phyloP scores from a whole-genome alignment of 2,329 filamentous ascomycete genomes.

The Fusarium mundagurra region DNA sequence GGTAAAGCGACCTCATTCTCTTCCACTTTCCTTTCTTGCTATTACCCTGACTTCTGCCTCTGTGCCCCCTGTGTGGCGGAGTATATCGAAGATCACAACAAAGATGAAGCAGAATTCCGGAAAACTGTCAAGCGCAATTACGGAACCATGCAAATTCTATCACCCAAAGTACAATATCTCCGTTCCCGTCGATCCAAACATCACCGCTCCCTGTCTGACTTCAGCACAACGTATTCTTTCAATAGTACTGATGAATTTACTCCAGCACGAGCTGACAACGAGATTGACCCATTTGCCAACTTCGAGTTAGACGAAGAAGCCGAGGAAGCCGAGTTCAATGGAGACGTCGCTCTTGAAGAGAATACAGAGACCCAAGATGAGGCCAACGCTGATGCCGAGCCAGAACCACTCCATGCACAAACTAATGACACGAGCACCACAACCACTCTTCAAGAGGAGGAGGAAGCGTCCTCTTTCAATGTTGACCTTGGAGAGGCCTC shows the following conservation, averaged over 20 bases:
- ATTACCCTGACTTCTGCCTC: constrained; percentile 33
- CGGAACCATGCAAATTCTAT: not conserved
- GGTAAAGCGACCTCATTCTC: constrained; percentile 36
- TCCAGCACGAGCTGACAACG: constrained; percentile 39
- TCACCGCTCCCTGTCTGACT: constrained; percentile 16
- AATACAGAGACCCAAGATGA: constrained; percentile 28
- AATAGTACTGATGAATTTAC: constrained; percentile 40
- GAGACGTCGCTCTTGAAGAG: constrained; percentile 28
- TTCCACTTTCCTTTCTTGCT: constrained; percentile 21
- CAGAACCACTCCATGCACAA: constrained; percentile 15
- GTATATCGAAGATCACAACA: constrained; percentile 28
- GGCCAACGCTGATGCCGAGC: constrained; percentile 16
- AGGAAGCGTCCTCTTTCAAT: constrained; percentile 40
- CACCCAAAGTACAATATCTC: not conserved
- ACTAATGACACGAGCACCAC: constrained; percentile 45
- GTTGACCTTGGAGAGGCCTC: constrained; percentile 38
- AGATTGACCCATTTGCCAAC: constrained; percentile 40
- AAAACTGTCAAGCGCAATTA: constrained; percentile 4
- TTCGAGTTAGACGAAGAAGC: constrained; percentile 39
- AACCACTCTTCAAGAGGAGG: constrained; percentile 47
- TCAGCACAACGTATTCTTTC: constrained; percentile 33
- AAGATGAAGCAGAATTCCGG: constrained; percentile 28
- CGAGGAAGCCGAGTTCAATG: constrained; percentile 27
- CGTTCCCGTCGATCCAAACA: constrained; percentile 1
- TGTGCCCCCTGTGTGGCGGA: constrained; percentile 25